Conservation (phyloP, 805 yeast species). For the Schwanniomyces sp. region DNA sequence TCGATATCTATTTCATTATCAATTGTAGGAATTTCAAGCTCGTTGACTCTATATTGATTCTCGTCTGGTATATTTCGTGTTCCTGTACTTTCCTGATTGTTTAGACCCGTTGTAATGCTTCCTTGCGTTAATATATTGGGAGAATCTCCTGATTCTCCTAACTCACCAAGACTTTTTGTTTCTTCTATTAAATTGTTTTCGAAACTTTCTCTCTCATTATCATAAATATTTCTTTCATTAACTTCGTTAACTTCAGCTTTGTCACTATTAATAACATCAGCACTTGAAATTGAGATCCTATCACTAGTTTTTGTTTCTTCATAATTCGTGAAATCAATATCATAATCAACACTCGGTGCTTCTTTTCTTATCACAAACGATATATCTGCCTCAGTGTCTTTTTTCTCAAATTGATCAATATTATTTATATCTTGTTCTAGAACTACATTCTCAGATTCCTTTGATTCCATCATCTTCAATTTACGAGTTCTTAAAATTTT, state of each 20-base stretch:
- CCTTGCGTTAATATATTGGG: no score
- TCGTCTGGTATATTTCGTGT: neutral
- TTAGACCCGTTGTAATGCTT: no score
- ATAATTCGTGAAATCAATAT: no score
- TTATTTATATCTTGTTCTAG: neutral
- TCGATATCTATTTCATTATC: neutral
- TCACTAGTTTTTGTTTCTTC: neutral
- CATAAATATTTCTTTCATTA: no score
- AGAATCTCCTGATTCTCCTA: no score
- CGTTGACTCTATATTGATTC: no score
- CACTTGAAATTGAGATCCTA: neutral
- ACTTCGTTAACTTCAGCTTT: no score
- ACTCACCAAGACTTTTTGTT: no score
- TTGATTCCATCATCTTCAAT: neutral
- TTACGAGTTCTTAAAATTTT: slow-evolving; percentile 21
- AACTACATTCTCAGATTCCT: neutral
- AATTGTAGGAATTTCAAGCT: neutral
- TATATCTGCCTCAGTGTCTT: neutral
- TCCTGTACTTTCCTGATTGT: no score
- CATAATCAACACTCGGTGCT: neutral
- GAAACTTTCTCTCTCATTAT: no score
- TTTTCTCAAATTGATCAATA: no score
- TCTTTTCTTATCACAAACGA: neutral
- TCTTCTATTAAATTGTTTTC: no score
- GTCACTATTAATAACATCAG: neutral